phyloP scores from a whole-genome alignment of 1,139 yeast species.

The Candida frijolesensis region DNA sequence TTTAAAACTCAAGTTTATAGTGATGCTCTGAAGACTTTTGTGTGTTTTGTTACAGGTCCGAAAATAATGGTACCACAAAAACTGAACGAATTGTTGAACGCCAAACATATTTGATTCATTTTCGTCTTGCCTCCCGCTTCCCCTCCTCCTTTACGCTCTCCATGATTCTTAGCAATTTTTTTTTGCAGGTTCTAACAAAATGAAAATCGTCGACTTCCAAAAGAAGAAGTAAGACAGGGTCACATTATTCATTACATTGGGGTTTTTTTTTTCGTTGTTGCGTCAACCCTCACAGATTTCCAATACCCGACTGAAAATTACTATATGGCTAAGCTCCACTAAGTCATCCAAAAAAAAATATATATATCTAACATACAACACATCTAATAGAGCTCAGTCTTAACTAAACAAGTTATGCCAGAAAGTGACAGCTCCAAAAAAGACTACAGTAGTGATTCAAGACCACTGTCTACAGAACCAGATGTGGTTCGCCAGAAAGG shows the following conservation, averaged over 20 bases:
- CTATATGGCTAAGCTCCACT: background rate
- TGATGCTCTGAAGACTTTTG: no score
- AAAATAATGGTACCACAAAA: no score
- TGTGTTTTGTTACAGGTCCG: no score
- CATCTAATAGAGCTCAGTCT: no score
- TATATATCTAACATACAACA: background rate
- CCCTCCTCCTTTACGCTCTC: background rate
- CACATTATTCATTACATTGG: background rate
- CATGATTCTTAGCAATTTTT: background rate
- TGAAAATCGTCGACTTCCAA: background rate
- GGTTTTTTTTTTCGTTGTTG: background rate
- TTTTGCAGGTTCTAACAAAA: background rate
- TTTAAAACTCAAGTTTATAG: no score
- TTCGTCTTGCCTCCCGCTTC: background rate
- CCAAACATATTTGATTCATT: background rate
- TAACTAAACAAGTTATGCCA: background rate
- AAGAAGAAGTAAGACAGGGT: no score
- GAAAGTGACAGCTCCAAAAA: background rate
- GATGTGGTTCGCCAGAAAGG: conserved; percentile 11
- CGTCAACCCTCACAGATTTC: background rate
- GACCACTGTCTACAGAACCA: conserved; percentile 9
- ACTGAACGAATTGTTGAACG: background rate
- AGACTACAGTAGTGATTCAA: background rate
- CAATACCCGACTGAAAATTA: background rate
- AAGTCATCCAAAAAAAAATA: background rate